Conservation (phyloP, 1,284 basidiomycete species). For the Malassezia caprae region DNA sequence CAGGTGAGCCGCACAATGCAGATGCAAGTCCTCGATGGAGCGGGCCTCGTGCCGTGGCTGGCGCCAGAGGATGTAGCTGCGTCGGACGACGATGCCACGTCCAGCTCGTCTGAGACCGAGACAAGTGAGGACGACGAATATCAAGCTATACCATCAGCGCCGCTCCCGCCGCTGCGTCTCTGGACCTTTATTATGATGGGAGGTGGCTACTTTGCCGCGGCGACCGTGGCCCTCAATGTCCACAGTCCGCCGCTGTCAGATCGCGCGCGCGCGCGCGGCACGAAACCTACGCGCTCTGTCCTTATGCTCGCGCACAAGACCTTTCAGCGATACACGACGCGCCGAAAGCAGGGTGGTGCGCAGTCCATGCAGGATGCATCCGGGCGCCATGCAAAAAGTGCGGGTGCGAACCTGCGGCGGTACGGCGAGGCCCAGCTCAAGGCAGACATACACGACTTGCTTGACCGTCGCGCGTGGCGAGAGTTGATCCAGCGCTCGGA, state of each 20-base stretch:
- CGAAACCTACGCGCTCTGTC: slow-evolving; percentile 40
- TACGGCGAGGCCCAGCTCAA: slow-evolving; percentile 87
- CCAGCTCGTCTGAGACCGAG: slow-evolving; percentile 1
- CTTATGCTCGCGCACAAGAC: slow-evolving; percentile 85
- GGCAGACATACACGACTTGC: slow-evolving; percentile 57
- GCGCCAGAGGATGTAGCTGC: slow-evolving; percentile 12
- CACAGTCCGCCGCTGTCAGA: slow-evolving; percentile 23
- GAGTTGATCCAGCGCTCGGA: slow-evolving; percentile 35
- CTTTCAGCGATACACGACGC: slow-evolving; percentile 96
- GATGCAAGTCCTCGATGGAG: slow-evolving; percentile 36
- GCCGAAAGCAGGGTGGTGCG: slow-evolving; percentile 91
- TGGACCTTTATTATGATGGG: slow-evolving; percentile 95
- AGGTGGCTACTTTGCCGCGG: slow-evolving; percentile 92
- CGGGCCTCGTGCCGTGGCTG: slow-evolving; percentile 21
- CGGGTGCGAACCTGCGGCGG: slow-evolving; percentile 83
- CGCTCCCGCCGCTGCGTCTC: slow-evolving; percentile 52
- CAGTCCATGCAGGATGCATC: slow-evolving; percentile 86
- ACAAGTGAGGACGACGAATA: slow-evolving; percentile 12
- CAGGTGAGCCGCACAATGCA: slow-evolving; percentile 28
- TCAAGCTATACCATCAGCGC: slow-evolving; percentile 4
- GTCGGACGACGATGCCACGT: neutral
- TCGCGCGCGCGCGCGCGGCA: slow-evolving; percentile 9
- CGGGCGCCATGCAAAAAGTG: slow-evolving; percentile 79
- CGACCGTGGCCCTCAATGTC: slow-evolving; percentile 59
- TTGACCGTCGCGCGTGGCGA: slow-evolving; percentile 33